Conservation (phyloP, 108 stramenopile species). For the Fragilariopsis cylindrus region DNA sequence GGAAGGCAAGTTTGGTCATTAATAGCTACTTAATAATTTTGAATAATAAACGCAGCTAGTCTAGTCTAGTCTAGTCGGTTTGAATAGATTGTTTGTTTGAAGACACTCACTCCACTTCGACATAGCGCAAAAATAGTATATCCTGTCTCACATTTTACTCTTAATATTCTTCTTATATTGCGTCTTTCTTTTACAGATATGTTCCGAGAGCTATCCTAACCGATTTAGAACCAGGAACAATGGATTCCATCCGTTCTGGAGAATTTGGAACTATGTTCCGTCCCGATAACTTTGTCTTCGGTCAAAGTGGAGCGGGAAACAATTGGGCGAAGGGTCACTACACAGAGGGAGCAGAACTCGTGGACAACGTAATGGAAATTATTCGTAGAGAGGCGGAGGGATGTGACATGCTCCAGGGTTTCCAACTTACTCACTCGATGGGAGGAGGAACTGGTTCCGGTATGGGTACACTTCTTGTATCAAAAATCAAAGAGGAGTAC, state of each 20-base stretch:
- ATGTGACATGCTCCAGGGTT: conserved; percentile 88
- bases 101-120: not conserved
- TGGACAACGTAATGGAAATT: conserved; percentile 92
- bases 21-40: no score
- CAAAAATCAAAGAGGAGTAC: conserved; percentile 95
- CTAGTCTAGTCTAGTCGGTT: no score
- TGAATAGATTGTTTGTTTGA: not conserved
- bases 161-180: no score
- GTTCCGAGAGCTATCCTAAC: conserved; percentile 89
- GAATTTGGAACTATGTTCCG: conserved; percentile 85
- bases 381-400: conserved; percentile 92
- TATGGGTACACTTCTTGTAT: conserved; percentile 93
- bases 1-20: conserved; percentile 41
- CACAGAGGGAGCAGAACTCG: conserved; percentile 95
- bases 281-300: conserved; percentile 96
- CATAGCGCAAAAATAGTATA: not conserved
- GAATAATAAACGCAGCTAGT: no score
- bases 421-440: conserved; percentile 91
- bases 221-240: conserved; percentile 91
- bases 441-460: conserved; percentile 92
- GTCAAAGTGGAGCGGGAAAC: conserved; percentile 88
- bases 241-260: conserved; percentile 86
- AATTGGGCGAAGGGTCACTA: conserved; percentile 98
- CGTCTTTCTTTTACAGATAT: conserved; percentile 38
- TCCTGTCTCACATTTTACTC: not conserved